Base-by-base conservation (phyloP, 805 yeast genomes). In the baker's yeast (Saccharomyces cerevisiae) region DNA sequence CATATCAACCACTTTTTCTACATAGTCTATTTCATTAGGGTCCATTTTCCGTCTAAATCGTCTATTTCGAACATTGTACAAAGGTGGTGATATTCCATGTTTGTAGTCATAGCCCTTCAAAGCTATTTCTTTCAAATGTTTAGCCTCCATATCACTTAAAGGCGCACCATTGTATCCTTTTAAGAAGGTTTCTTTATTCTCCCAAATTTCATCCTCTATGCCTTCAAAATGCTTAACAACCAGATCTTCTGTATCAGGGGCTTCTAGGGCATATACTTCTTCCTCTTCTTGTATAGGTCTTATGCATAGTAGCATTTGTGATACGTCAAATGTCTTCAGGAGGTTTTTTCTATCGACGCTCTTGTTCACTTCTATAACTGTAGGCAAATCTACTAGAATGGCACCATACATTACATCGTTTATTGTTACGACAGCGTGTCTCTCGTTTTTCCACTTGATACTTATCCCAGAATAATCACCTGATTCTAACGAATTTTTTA, bases 51-150 rank as follows among this genome's bases (percentile, higher is more conserved):
- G 80, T 50, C 89, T 83, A 65, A 87, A 84, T 56, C 94, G 77
- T 47, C 89, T 74, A 56, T 85, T 79, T 47, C 82, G 76, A 2
- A 85, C 86, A 59, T 85, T 83, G 62, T 81, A 79, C 72, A 87
- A 75, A 0, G 98, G 96, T 6, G 89, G 84, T 0, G 94, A 81
- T 21, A 94, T 67, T 6, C 99, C 99, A 68, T 87, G 89, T n/a
- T 80, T 82, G 61, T 76, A 80, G 41, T 70, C 74, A 47, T 69
- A 68, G 0, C 58, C 57, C 32, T 67, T 66, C 46, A 52, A 41
- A 2, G 60, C 60, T 22, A 68, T 61, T 28, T 65, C 59, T 11
- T 61, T 61, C 21, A 63, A 31, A 50, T 64, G 56, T 30, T 59
- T 62, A 17, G 65, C 58, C 54, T 64, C 66, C n/a, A 61, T 58